Evolutionary conservation across 257 asterid species (phyloP).

Genomic region (Leptodermis oblonga): DNA sequence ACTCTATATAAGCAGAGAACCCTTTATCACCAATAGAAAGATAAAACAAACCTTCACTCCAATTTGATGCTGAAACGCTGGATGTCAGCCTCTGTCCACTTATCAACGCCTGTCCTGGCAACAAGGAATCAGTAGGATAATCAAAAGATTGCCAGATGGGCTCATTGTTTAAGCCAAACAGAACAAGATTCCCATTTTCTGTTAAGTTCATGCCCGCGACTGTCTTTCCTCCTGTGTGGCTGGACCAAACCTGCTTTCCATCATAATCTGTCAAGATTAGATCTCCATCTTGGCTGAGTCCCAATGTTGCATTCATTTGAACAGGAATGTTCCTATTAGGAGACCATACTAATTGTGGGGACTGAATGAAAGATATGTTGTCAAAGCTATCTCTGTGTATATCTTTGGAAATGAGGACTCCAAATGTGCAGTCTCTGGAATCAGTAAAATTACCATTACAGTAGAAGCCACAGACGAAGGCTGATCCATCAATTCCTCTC

Average conservation of each 20-base stretch:
- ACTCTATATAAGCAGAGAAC: neutral
- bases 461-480: no score
- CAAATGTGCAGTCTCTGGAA: no score
- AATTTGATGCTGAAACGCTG: constrained; percentile 11
- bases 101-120: neutral
- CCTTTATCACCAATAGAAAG: neutral
- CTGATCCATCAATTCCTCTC: neutral
- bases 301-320: no score
- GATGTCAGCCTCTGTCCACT: constrained; percentile 13
- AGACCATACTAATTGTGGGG: constrained; percentile 8
- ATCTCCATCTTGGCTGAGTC: no score
- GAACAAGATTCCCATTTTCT: no score
- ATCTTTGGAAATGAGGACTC: neutral
- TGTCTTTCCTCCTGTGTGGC: constrained; percentile 9
- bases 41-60: no score
- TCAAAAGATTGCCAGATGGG: no score
- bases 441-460: no score
- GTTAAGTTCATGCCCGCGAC: constrained; percentile 14
- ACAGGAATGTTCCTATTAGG: constrained; percentile 15
- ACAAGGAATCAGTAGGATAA: no score
- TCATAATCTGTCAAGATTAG: constrained; percentile 1
- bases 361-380: no score
- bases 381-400: no score
- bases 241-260: constrained; percentile 10
- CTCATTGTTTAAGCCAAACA: no score